Percentiles rank a stretch among this genome's conserved stretches.
Evolutionary conservation across 306 rosid genomes (phyloP).

Genomic region (Medicago ruthenica): DNA sequence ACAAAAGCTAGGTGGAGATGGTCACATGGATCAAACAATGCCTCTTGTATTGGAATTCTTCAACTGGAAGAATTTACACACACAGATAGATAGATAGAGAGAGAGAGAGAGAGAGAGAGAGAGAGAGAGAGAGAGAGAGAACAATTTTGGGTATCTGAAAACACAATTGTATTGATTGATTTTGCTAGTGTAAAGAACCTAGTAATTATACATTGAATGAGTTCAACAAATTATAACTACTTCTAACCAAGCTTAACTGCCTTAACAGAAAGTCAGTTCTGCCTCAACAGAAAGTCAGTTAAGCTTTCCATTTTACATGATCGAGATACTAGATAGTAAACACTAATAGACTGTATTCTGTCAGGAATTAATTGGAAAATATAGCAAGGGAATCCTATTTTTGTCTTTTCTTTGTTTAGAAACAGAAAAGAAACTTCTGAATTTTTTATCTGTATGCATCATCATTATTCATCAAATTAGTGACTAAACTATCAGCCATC

Average conservation of each 20-base stretch:
- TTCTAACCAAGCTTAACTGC: conserved; percentile 13
- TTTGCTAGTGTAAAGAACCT: not conserved
- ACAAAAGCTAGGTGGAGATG: conserved; percentile 8
- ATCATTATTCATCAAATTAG: conserved; percentile 27
- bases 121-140: conserved; percentile 1
- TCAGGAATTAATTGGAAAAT: conserved; percentile 6
- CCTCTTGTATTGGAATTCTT: conserved; percentile 13
- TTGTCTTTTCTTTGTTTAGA: conserved; percentile 21
- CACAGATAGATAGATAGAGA: too few species aligned
- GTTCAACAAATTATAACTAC: conserved; percentile 15
- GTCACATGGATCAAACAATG: conserved; percentile 13
- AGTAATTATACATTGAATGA: conserved; percentile 4
- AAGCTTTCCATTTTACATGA: not conserved
- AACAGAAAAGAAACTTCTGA: conserved; percentile 1
- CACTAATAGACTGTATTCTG: not conserved
- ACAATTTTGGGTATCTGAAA: not conserved
- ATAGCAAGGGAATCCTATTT: conserved; percentile 16
- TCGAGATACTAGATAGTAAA: not conserved
- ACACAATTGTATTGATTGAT: conserved; percentile 14
- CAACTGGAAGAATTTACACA: conserved; percentile 7
- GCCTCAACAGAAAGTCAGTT: too few species aligned
- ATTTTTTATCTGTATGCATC: conserved; percentile 13
- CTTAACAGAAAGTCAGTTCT: conserved; percentile 26
- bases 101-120: not conserved
- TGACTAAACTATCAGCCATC: conserved; percentile 36